Evolutionary conservation across 164 flowering plant species (phyloP), one percentile per base, ranked within the genome.

Genomic region (Macadamia tetraphylla): DNA sequence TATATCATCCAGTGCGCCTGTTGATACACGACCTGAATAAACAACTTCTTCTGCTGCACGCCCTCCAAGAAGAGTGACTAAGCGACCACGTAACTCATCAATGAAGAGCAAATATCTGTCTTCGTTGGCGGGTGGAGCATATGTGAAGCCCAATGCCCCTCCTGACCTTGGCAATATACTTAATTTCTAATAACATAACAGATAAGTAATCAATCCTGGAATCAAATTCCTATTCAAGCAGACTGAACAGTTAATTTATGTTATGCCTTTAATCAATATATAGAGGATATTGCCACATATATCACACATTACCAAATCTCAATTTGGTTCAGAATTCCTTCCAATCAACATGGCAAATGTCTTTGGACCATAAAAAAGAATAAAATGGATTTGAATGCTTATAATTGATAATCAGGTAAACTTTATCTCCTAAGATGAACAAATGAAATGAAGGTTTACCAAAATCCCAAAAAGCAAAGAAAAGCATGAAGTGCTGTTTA

Each of bases 121-220:
- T 77, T 94, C 97, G 66, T 48, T 79, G 60, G 90, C 82, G 29
- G 99, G 99, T 74, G 98, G 98, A 74, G 70, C 83, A 71, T 94
- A 94, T 9, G 99, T 89, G 74, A 94, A 94, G 56, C 99, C 99
- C 75, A 94, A 73, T 11, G 99, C 96, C 69, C 99, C 99, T 72
- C 97, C 98, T 58, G 98, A 80, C 73, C 99, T 87, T 43, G 99
- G 99, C 78, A 94, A 81, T 83, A 94, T 94, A 87, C 99, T 94
- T 67, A 94, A 74, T 66, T 94, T 94, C 99, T 94, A 92, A 67
- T 52, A 63, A 75, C 44, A 77, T 8, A 65, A 62, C 40, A 70
- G 13, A 65, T 7, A 30, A 70, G 58, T 55, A 18, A 69, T 43
- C 71, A 60, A 30, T 23, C 30, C 6, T 29, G 6, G 52, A n/a